Evolutionary conservation across 768 basidiomycete species (phyloP).

Genomic region (Fistulinella prunicolor): DNA sequence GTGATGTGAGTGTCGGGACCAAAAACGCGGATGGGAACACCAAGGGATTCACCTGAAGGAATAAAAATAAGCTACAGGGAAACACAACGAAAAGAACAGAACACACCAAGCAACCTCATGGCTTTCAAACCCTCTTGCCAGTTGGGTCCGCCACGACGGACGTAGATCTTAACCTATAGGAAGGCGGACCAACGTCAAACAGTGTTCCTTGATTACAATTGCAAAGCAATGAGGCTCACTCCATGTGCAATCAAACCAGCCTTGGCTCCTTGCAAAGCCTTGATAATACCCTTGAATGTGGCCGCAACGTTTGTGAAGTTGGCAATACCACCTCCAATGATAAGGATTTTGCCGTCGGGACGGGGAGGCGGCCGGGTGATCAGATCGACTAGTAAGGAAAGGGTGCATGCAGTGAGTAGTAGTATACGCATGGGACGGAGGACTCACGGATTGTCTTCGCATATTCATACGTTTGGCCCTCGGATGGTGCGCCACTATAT

Average conservation of each 20-base stretch:
- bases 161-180: conserved; percentile 83
- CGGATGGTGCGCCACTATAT: conserved; percentile 97
- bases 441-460: conserved; percentile 92
- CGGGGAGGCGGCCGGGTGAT: conserved; percentile 87
- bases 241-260: conserved; percentile 61
- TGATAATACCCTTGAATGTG: conserved; percentile 99
- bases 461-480: conserved; percentile 99
- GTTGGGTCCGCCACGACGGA: conserved; percentile 98
- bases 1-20: conserved; percentile 99
- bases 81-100: background rate
- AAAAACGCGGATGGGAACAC: conserved; percentile 94
- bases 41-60: conserved; percentile 75
- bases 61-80: background rate
- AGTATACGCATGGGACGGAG: background rate
- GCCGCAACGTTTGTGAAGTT: conserved; percentile 99
- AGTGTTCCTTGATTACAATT: background rate
- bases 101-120: conserved; percentile 82
- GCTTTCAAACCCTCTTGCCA: conserved; percentile 99
- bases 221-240: conserved; percentile 8
- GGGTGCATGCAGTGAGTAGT: background rate
- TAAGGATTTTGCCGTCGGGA: conserved; percentile 93
- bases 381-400: conserved; percentile 64
- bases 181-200: conserved; percentile 35
- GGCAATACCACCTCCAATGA: conserved; percentile 99
- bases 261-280: conserved; percentile 92